Base-by-base conservation (phyloP, 257 asterid species). In the Knoxia roxburghii region DNA sequence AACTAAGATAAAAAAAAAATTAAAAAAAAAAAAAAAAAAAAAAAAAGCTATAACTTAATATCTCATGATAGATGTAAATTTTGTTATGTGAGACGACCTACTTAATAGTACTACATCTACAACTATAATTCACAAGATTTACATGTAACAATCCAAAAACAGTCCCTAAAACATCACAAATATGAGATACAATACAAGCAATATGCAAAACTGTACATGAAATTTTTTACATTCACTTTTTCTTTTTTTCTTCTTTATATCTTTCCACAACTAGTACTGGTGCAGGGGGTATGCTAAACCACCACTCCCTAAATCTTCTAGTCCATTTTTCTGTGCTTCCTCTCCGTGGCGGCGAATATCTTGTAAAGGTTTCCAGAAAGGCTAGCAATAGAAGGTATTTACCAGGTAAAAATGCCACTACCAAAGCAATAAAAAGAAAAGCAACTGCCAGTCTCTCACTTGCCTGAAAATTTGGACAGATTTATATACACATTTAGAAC, bases 281-380 rank as follows among this genome's bases (percentile, higher is more conserved):
- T 18, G 98, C 97, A 1, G 98, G 96, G 1, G 98, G 98, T 71
- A 93, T 80, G 80, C 98, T 93, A 71, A 86, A 86, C 98, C 98
- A 93, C 98, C 98, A 90, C 61, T 90, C 97, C 60, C 94, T 75
- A 40, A 86, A 75, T 76, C 98, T 85, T 67, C 98, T 83, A 64
- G 71, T 68, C 89, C 95, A 90, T 79, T 87, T 85, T 61, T 93
- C 98, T 0, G 97, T 90, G 86, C 76, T 80, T 43, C 85, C 75
- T 75, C 78, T 87, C 69, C 98, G 70, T 11, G 72, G n/a, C 9
- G 98, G 96, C 23, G 96, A 88, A 67, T 83, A 81, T 76, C 92
- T 69, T 2, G 96, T 93, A 68, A 82, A 93, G 45, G 69, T 62
- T 68, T 93, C 97, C 75, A 86, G 62, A 80, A 89, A 89, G 48